These are phyloP conservation scores for Cryptococcus floricola DNA, from an alignment of 1,284 basidiomycete species.

Conservation along the genomic window DNA sequence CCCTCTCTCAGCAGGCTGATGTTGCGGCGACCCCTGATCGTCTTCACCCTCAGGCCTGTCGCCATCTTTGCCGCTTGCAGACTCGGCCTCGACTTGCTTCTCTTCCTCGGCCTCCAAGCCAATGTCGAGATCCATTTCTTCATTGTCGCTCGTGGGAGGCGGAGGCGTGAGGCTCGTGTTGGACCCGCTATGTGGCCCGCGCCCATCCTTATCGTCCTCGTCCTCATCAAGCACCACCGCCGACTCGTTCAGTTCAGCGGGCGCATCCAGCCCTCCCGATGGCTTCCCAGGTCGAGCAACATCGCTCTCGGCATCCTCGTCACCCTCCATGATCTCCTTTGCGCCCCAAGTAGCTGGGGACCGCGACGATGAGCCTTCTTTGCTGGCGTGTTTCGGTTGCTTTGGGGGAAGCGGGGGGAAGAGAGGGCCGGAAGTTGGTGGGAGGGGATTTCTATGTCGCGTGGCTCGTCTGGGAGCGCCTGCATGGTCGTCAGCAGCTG, in stretches of 20 bases:
- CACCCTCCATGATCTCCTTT: not conserved
- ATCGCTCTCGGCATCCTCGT: not conserved
- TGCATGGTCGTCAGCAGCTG: not conserved
- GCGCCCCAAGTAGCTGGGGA: constrained; percentile 3
- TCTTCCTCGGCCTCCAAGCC: constrained; percentile 6
- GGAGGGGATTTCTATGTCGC: constrained; percentile 40
- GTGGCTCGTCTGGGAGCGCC: constrained; percentile 33
- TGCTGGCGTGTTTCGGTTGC: constrained; percentile 35
- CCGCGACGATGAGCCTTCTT: constrained; percentile 27
- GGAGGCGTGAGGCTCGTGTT: constrained; percentile 34
- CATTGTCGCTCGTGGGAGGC: constrained; percentile 32
- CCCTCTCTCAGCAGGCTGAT: constrained; percentile 22
- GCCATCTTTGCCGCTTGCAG: not conserved
- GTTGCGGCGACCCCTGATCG: constrained; percentile 31
- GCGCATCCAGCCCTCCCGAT: not conserved
- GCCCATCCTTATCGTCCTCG: not conserved
- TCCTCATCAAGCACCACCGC: not conserved
- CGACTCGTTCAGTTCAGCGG: not conserved
- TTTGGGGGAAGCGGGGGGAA: constrained; percentile 48
- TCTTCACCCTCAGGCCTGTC: constrained; percentile 16
- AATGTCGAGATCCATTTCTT: constrained; percentile 13
- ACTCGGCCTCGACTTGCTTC: constrained; percentile 1
- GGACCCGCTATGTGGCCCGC: constrained; percentile 14
- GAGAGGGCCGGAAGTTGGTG: constrained; percentile 42
- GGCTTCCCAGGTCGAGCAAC: not conserved